Conservation (phyloP, 805 yeast genomes). For the Blastobotrys americana region DNA sequence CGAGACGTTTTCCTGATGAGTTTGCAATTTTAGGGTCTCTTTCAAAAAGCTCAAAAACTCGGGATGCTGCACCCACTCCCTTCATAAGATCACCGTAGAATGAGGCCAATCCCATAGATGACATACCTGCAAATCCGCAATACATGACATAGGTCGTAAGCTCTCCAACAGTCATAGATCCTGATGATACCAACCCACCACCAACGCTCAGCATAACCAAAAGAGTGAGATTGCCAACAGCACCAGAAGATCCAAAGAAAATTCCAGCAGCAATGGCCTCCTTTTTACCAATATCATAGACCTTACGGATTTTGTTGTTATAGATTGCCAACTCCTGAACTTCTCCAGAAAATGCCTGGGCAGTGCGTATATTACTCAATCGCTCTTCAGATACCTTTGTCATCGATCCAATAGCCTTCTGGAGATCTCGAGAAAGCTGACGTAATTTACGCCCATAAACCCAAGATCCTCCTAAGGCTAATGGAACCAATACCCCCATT, state of each 20-base stretch:
- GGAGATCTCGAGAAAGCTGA: conserved; percentile 64
- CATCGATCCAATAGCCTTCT: conserved; percentile 74
- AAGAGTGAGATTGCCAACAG: conserved; percentile 75
- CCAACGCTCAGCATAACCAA: conserved; percentile 76
- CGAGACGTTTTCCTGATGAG: conserved; percentile 48
- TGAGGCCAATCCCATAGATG: conserved; percentile 82
- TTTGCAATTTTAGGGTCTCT: conserved; percentile 66
- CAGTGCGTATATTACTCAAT: conserved; percentile 73
- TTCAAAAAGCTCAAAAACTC: conserved; percentile 81
- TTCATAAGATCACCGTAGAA: conserved; percentile 94
- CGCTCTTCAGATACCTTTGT: conserved; percentile 92
- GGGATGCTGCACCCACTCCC: conserved; percentile 92
- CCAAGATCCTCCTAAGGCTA: conserved; percentile 68
- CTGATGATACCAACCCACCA: conserved; percentile 68
- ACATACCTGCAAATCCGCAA: conserved; percentile 88
- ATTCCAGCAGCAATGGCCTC: conserved; percentile 77
- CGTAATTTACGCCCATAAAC: conserved; percentile 78
- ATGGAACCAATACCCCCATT: conserved; percentile 77
- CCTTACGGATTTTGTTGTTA: conserved; percentile 58
- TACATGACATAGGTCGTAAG: conserved; percentile 91
- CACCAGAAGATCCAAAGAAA: conserved; percentile 71
- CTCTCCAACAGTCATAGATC: conserved; percentile 78
- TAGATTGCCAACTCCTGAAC: conserved; percentile 66
- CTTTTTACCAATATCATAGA: conserved; percentile 59
- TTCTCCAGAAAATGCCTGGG: conserved; percentile 88